phyloP scores from a whole-genome alignment of 202 grass and related monocot species.

The Zoysia matrella region DNA sequence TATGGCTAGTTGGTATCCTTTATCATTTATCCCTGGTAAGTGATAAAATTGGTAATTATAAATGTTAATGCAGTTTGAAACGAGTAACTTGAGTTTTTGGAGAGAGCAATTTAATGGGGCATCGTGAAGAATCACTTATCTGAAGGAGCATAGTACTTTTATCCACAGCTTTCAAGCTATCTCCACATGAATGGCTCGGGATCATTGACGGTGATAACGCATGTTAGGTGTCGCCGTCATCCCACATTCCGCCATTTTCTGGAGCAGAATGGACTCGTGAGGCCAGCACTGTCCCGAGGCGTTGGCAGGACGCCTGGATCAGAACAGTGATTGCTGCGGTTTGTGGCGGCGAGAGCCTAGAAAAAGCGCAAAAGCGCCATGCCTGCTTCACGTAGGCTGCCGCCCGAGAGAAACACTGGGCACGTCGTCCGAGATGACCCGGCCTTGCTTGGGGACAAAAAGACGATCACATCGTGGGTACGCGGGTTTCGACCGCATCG shows the following conservation, averaged over 20 bases:
- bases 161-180: not conserved
- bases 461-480: not conserved
- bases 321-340: slow-evolving; percentile 10
- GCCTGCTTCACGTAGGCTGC: not conserved
- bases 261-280: slow-evolving; percentile 41
- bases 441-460: slow-evolving; percentile 5
- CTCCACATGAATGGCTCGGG: slow-evolving; percentile 16
- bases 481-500: not conserved
- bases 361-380: not conserved
- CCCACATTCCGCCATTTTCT: slow-evolving; percentile 13
- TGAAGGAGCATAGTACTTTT: not conserved
- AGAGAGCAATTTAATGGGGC: not conserved
- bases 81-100: slow-evolving; percentile 26
- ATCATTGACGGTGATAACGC: not conserved
- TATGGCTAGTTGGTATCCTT: slow-evolving; percentile 31
- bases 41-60: slow-evolving; percentile 33
- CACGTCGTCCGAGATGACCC: slow-evolving; percentile 15
- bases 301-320: slow-evolving; percentile 42
- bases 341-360: not conserved
- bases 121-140: not conserved
- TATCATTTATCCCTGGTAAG: slow-evolving; percentile 32
- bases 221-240: slow-evolving; percentile 39
- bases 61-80: slow-evolving; percentile 41
- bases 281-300: slow-evolving; percentile 34
- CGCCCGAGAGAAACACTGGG: slow-evolving; percentile 2